Conservation (phyloP, 345 rosid species). For the Euphorbia lathyris region DNA sequence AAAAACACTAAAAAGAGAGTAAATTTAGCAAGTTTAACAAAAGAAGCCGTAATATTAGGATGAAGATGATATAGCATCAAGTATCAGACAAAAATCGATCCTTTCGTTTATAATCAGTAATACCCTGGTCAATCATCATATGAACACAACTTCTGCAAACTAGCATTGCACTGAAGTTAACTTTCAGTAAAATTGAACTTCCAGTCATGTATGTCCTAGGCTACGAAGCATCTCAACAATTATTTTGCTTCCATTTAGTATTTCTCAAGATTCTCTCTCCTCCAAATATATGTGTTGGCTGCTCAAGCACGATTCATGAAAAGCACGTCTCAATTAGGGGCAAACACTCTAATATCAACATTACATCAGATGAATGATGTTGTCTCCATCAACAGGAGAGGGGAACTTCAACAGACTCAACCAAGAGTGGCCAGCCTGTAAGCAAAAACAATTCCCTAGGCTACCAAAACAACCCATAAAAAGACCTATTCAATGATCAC, state of each 20-base stretch:
- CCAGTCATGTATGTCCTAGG: neutral
- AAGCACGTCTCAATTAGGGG: neutral
- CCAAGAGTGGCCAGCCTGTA: neutral
- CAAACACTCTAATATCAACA: neutral
- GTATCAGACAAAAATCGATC: neutral
- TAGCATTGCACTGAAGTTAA: neutral
- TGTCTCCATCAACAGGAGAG: neutral
- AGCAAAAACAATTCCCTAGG: neutral
- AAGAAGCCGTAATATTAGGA: neutral
- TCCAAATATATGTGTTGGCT: neutral
- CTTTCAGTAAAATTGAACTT: neutral
- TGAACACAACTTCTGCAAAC: neutral
- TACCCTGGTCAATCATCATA: neutral
- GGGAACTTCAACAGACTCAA: neutral
- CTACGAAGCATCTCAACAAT: neutral
- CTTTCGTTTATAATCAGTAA: neutral
- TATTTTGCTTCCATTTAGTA: neutral
- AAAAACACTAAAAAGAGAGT: neutral
- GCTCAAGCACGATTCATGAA: slow-evolving; percentile 1
- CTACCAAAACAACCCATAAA: neutral
- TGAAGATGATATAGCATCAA: neutral
- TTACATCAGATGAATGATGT: neutral
- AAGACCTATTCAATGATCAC: neutral
- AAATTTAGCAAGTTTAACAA: neutral
- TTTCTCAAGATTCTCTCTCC: neutral